Conservation (phyloP, 139 green algal genomes). For the Picochlorum costavermella region DNA sequence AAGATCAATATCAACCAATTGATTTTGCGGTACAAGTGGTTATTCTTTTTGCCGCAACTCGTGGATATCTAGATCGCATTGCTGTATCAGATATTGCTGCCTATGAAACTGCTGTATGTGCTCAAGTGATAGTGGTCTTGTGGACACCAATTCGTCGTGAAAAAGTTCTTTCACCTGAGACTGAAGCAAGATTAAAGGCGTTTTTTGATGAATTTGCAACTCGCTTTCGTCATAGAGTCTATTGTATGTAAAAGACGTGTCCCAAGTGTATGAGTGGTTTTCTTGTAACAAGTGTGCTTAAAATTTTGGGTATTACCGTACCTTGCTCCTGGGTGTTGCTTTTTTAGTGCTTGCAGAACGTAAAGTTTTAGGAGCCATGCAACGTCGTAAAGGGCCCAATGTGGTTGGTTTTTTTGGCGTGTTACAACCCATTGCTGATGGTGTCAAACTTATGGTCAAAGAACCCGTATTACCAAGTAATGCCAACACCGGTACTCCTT, state of each 20-base stretch:
- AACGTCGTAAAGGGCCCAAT: constrained; percentile 63
- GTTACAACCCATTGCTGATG: constrained; percentile 65
- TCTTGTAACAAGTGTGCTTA: constrained; percentile 32
- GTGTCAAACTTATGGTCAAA: constrained; percentile 62
- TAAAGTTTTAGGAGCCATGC: constrained; percentile 64
- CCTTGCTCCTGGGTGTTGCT: constrained; percentile 51
- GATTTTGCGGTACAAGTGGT: constrained; percentile 60
- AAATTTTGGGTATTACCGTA: constrained; percentile 46
- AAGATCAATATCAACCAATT: constrained; percentile 81
- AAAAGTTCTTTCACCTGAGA: constrained; percentile 25
- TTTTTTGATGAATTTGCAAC: constrained; percentile 41
- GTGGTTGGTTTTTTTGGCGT: constrained; percentile 59
- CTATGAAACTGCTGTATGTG: constrained; percentile 26
- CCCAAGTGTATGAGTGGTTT: constrained; percentile 33
- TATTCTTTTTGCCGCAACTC: constrained; percentile 62
- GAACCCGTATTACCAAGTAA: constrained; percentile 62
- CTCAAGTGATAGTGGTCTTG: constrained; percentile 30
- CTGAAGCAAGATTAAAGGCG: constrained; percentile 28
- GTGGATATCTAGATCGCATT: constrained; percentile 78
- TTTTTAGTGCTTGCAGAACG: constrained; percentile 59
- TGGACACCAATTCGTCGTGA: constrained; percentile 36
- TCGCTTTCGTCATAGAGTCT: constrained; percentile 24
- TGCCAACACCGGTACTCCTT: constrained; percentile 55
- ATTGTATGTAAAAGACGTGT: constrained; percentile 1
- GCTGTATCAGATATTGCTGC: constrained; percentile 27